Base-by-base conservation (phyloP, 805 yeast genomes). In the Jamesozyma spencerorum region DNA sequence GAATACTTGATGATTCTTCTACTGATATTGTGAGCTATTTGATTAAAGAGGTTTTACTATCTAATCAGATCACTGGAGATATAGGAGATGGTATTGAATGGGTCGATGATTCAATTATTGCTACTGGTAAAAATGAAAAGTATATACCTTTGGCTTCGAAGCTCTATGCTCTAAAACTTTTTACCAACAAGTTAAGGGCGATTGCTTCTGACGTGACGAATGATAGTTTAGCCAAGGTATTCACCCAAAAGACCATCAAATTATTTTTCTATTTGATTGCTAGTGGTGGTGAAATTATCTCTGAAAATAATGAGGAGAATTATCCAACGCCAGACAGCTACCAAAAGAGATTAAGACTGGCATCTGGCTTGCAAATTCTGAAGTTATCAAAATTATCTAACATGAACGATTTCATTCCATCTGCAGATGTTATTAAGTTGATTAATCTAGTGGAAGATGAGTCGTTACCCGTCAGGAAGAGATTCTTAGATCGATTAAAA, bases 261-360 rank as follows among this genome's bases (percentile, higher is more conserved):
- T 61, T 86, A 20, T 66, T 86, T 24, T 66, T 75, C 27, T 75
- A 86, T 1, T 64, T 84, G 27, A 74, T 86, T 37, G 75, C 78
- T 1, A 80, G 80, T 54, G 82, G 83, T 34, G 95, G 95, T 22
- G 95, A 87, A 51, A 70, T 86, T 26, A 74, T 79, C 2, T 47
- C 72, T 39, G 56, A 60, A 43, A 45, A 55, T 18, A 67, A 68
- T 40, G 50, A 68, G 4, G 63, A 59, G 8, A 60, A 63, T 14
- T 68, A 60, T 48, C 79, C 82, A 13, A 82, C 94, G 0, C 94
- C 95, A 3, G 63, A 55, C 19, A 63, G 63, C 28, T 78, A 65
- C 52, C 81, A 80, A 53, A 70, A 78, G 43, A 72, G 75, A 46
- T 58, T 86, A 37, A 68, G 94, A 49, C 63, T 84, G 10, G 68